Evolutionary conservation across 1,139 yeast genomes (phyloP), one percentile per base, ranked within the genome.

Genomic region (Diutina scorzettiae): DNA sequence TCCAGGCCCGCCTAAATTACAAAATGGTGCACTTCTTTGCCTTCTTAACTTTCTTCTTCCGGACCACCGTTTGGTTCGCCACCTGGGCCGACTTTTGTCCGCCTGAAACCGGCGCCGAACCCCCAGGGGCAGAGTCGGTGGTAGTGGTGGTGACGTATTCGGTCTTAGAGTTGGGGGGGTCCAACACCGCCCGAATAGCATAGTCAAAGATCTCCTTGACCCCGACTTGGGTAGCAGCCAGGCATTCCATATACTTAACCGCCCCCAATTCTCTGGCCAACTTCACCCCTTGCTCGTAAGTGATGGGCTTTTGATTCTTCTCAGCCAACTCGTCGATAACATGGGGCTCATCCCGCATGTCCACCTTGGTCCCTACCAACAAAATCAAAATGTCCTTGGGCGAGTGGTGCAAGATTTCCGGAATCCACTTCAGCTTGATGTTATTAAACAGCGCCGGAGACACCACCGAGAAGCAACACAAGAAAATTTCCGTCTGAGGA

Each of bases 191-290:
- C 52, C 78, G 73, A 41, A 85, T 84, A 17, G 95, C 94, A 47
- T 66, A 78, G 53, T 85, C 95, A 52, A 86, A 86, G 16, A 86
- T 80, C 46, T 81, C 84, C 55, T 81, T 80, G 43, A 81, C 87
- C 21, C 96, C 96, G 46, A 71, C 74, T 60, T 86, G 96, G 23
- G 93, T 81, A 18, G 91, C 83, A n/a, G 96, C 95, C 2, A 95
- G 84, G 60, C 96, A 87, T 63, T 87, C 96, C 49, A 83, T 66
- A 59, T 86, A 83, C 46, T 74, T 76, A 46, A 81, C 73, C 32
- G 94, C 83, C 2, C 84, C 81, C 44, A 81, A 64, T 31, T 82
- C 87, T 51, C 74, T 71, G 25, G 93, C 89, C 52, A 83, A 64
- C 50, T 75, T 71, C 39, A 60, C 59, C 29, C 91, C 95, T 53